phyloP scores from a whole-genome alignment of 768 basidiomycete species.

The Tylopilus balloui region DNA sequence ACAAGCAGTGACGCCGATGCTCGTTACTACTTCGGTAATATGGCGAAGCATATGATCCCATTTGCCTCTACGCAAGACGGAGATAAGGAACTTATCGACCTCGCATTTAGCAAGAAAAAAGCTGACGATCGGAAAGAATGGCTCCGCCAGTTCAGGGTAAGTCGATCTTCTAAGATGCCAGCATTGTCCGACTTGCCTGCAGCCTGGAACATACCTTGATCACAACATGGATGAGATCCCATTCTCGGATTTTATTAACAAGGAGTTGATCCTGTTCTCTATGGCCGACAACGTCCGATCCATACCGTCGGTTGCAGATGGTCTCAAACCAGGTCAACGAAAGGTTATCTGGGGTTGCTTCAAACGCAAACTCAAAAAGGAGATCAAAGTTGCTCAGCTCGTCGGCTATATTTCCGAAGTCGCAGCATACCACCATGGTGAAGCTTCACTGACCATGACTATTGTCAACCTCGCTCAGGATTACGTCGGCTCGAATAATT shows the following conservation, averaged over 20 bases:
- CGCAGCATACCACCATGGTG: slow-evolving; percentile 96
- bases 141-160: slow-evolving; percentile 87
- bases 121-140: slow-evolving; percentile 98
- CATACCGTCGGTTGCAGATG: slow-evolving; percentile 91
- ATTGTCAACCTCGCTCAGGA: slow-evolving; percentile 93
- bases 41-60: slow-evolving; percentile 92
- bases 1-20: slow-evolving; percentile 88
- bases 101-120: slow-evolving; percentile 99
- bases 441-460: slow-evolving; percentile 78
- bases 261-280: slow-evolving; percentile 95
- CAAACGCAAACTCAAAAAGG: slow-evolving; percentile 87
- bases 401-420: slow-evolving; percentile 94
- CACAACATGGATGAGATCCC: slow-evolving; percentile 84
- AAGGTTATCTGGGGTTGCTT: slow-evolving; percentile 97
- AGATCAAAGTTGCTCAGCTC: slow-evolving; percentile 95
- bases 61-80: slow-evolving; percentile 78
- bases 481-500: slow-evolving; percentile 93
- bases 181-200: slow-evolving; percentile 2
- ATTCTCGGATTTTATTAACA: slow-evolving; percentile 95
- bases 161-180: not conserved
- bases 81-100: slow-evolving; percentile 86
- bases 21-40: slow-evolving; percentile 87
- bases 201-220: slow-evolving; percentile 94
- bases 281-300: slow-evolving; percentile 99
- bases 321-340: slow-evolving; percentile 94